Percentiles rank a stretch among this genome's conserved stretches.
phyloP scores from a whole-genome alignment of 257 asterid species.

The Voacanga thouarsii region DNA sequence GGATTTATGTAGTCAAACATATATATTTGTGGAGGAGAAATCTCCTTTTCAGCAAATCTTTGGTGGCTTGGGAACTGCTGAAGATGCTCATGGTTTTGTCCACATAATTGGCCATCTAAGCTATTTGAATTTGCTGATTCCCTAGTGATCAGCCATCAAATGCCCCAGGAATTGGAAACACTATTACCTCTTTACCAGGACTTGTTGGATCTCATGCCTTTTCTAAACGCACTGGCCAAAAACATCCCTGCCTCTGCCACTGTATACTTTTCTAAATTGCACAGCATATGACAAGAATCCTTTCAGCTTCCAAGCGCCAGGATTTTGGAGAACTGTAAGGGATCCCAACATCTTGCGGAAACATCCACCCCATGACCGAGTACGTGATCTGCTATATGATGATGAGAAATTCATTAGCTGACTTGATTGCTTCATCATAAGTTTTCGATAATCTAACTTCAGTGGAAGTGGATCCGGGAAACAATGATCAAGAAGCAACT shows the following conservation, averaged over 20 bases:
- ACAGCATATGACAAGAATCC: conserved; percentile 61
- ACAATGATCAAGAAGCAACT: conserved; percentile 18
- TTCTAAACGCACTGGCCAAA: conserved; percentile 36
- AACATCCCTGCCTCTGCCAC: conserved; percentile 51
- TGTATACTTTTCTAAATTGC: conserved; percentile 60
- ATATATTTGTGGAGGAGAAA: conserved; percentile 60
- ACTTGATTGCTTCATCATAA: conserved; percentile 53
- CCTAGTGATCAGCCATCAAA: conserved; percentile 51
- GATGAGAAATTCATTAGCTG: conserved; percentile 53
- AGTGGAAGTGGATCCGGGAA: neutral
- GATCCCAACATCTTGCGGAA: conserved; percentile 68
- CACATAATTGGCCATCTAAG: conserved; percentile 65
- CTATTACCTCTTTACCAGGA: conserved; percentile 3
- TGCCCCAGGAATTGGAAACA: conserved; percentile 58
- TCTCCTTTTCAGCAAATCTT: conserved; percentile 63
- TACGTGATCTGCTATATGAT: conserved; percentile 70
- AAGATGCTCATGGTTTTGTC: conserved; percentile 58
- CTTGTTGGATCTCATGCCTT: neutral
- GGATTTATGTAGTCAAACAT: conserved; percentile 56
- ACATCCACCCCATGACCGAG: conserved; percentile 72
- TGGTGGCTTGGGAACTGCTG: conserved; percentile 42
- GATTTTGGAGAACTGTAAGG: conserved; percentile 63
- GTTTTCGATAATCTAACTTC: conserved; percentile 7
- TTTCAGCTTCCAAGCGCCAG: conserved; percentile 61
- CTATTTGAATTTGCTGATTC: conserved; percentile 71